Base-by-base conservation (phyloP, 108 stramenopile genomes). In the Conticribra weissflogii region DNA sequence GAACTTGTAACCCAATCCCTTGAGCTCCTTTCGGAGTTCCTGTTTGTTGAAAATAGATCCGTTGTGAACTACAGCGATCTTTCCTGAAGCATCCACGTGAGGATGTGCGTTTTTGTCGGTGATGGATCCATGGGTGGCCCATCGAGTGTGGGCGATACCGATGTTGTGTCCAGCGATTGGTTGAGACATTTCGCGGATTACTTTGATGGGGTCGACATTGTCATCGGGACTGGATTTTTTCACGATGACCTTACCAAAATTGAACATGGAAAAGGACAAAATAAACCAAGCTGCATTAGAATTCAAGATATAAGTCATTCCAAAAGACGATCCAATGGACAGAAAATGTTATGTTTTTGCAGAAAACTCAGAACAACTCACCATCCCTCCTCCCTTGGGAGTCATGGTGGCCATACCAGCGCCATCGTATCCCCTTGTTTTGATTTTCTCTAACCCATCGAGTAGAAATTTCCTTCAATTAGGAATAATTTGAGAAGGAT, bases 71-170 rank as follows among this genome's bases (percentile, higher is more conserved):
- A 96, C 74, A 3, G 90, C 90, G 31, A 96, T 69, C 59, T 85
- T 78, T 9, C 86, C 86, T 33, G 85, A 53, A 8, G 71, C 62
- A 80, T 91, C 91, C 29, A 61, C 67, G 72, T 94, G 95, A 12
- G 95, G 93, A 81, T 96, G 95, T 1, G 93, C 91, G 58, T 96
- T 96, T 50, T 74, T 61, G 71, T 92, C 93, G 23, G 88, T 96
- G 54, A 91, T 93, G 46, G 86, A 85, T 31, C 94, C 94, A 57
- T 86, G 83, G 7, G 95, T 96, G n/a, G 95, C 92, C 91, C 92
- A 96, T 15, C 95, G 90, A 1, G 95, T 96, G 78, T 96, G 95
- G 7, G 87, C 95, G 46, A 96, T 95, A 45, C 93, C 95, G 19
- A 90, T 76, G 48, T 36, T 33, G 53, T 91, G 87, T 24, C 78